phyloP scores from a whole-genome alignment of 331 rosid genomes.

The Rhamnella rubrinervis region DNA sequence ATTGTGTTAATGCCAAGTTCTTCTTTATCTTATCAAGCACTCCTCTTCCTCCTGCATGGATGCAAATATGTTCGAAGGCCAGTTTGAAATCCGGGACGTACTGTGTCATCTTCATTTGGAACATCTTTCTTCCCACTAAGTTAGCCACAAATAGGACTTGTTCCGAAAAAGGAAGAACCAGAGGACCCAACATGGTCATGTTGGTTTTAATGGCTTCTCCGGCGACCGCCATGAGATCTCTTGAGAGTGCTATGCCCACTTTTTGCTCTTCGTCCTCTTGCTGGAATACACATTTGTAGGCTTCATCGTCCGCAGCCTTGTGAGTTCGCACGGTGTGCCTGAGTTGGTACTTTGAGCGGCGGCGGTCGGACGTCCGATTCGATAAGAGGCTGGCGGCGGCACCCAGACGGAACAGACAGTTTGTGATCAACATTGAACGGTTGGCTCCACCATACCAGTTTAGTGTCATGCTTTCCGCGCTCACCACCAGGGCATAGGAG shows the following conservation, averaged over 20 bases:
- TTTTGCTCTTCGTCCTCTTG: conserved; percentile 2
- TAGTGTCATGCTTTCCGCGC: conserved; percentile 21
- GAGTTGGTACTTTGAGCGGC: conserved; percentile 16
- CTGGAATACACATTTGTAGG: conserved; percentile 15
- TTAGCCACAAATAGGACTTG: conserved; percentile 16
- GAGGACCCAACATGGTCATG: conserved; percentile 22
- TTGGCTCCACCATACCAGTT: conserved; percentile 16
- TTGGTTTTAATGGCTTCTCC: conserved; percentile 22
- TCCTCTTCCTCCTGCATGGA: conserved; percentile 22
- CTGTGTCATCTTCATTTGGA: conserved; percentile 12
- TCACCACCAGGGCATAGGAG: conserved; percentile 19
- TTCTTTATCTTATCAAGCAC: conserved; percentile 18
- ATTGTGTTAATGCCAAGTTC: conserved; percentile 5
- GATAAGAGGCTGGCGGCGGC: conserved; percentile 17
- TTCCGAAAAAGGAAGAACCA: conserved; percentile 19
- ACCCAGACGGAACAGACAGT: conserved; percentile 22
- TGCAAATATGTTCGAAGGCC: conserved; percentile 19
- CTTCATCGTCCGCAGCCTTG: conserved; percentile 21
- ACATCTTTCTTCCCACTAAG: background rate
- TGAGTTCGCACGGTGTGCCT: conserved; percentile 18
- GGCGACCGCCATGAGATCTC: conserved; percentile 14
- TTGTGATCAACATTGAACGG: conserved; percentile 19
- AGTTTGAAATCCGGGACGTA: conserved; percentile 23
- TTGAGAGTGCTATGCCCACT: conserved; percentile 18
- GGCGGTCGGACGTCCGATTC: conserved; percentile 5